A percentile compares a stretch with the other conserved stretches of the same genome.
phyloP scores from a whole-genome alignment of 2,329 filamentous ascomycete species.

The Xylariaceae sp. region DNA sequence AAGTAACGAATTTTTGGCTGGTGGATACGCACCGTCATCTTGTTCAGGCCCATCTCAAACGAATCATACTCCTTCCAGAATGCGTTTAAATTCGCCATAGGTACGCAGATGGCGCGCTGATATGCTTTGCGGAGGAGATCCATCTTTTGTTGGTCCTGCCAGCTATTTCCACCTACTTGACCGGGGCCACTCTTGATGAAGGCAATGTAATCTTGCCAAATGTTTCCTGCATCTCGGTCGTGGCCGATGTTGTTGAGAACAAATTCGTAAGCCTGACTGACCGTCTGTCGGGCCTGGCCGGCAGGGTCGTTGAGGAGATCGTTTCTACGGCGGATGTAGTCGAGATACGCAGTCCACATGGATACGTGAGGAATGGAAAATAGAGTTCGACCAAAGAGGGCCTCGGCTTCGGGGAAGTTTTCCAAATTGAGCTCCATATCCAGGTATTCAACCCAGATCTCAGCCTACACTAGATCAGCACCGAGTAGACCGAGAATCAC shows the following conservation, averaged over 20 bases:
- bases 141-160: constrained; percentile 99
- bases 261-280: constrained; percentile 87
- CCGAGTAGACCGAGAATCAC: neutral
- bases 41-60: constrained; percentile 93
- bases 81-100: constrained; percentile 76
- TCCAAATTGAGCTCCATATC: constrained; percentile 87
- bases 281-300: constrained; percentile 72
- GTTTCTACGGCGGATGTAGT: constrained; percentile 90
- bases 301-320: constrained; percentile 80
- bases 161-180: constrained; percentile 76
- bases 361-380: constrained; percentile 77
- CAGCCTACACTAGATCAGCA: constrained; percentile 62
- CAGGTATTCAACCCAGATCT: constrained; percentile 86
- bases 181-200: constrained; percentile 90
- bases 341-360: constrained; percentile 90
- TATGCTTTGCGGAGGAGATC: constrained; percentile 89
- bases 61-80: constrained; percentile 98
- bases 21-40: constrained; percentile 67
- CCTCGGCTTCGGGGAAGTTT: constrained; percentile 75
- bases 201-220: constrained; percentile 94
- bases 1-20: constrained; percentile 10
- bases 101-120: constrained; percentile 83
- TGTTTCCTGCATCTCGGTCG: constrained; percentile 82
- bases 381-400: constrained; percentile 78
- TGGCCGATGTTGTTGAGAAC: constrained; percentile 86